Base-by-base conservation (phyloP, 2,329 filamentous ascomycete genomes). In the Colletotrichum lini region DNA sequence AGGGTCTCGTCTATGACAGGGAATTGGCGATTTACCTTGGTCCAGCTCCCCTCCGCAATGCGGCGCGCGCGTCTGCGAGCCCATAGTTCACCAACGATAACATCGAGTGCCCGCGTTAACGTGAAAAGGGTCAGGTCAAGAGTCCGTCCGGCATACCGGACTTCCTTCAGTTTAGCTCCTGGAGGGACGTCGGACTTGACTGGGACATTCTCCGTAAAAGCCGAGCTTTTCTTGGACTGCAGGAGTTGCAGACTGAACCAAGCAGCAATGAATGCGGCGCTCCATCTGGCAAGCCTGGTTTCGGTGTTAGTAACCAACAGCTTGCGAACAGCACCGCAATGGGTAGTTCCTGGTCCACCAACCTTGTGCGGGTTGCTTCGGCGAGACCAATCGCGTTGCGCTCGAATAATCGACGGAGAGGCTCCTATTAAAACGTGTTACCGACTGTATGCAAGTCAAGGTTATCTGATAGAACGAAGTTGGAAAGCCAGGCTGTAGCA, bases 81-180 rank as follows among this genome's bases (percentile, higher is more conserved):
- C 92, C 93, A 95, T 30, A 90, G 77, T 73, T 91, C 87, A 65
- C 91, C 91, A 53, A 93, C 83, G 10, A 94, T 75, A 6, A 94
- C 89, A 79, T 96, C 94, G 13, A 93, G 78, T 54, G 94, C 94
- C 75, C 94, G 87, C 13, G 90, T 91, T 56, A 89, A 84, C 13
- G 93, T 90, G 78, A 96, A 96, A n/a, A 97, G 84, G 0, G 94
- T 96, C 42, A 97, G 85, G 78, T 97, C 94, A 72, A 97, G 87
- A 2, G 94, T 96, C 75, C 91, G 90, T 54, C 94, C 94, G 13
- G 91, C 93, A 72, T 81, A 77, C 35, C 65, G 70, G 53, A 80
- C 76, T 16, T 76, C 77, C 53, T 75, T 75, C 65, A 77, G 74
- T 70, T 78, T 72, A n/a, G 72, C 73, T 45, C 72, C 74, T 15